Percentiles rank a stretch among this genome's conserved stretches.
Conservation (phyloP, 192 early-diverging fungal species). For the Coemansia sp. region DNA sequence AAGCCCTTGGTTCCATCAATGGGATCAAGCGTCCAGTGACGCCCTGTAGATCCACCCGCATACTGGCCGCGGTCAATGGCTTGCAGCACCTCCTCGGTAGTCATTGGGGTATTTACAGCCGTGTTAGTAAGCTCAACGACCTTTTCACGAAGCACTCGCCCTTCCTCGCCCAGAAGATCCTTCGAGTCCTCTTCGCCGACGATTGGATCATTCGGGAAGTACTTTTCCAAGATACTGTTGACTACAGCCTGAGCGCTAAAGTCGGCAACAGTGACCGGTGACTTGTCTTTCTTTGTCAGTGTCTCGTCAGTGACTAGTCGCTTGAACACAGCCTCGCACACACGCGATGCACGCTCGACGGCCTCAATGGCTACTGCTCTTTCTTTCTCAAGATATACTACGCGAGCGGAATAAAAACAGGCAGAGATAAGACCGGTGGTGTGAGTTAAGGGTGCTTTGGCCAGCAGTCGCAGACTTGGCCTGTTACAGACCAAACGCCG, state of each 20-base stretch:
- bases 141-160: constrained; percentile 65
- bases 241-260: constrained; percentile 95
- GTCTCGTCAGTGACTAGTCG: constrained; percentile 76
- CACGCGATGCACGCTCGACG: constrained; percentile 81
- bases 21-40: constrained; percentile 83
- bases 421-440: background rate
- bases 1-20: constrained; percentile 99
- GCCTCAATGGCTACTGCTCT: constrained; percentile 83
- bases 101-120: constrained; percentile 58
- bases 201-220: constrained; percentile 87
- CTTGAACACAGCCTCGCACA: constrained; percentile 87
- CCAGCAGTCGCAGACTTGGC: background rate
- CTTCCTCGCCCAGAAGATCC: constrained; percentile 74
- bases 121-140: constrained; percentile 81
- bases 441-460: background rate
- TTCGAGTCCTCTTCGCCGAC: constrained; percentile 95
- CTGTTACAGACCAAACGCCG: background rate
- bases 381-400: constrained; percentile 63
- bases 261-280: constrained; percentile 98
- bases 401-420: constrained; percentile 14
- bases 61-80: constrained; percentile 92
- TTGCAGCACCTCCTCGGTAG: constrained; percentile 68
- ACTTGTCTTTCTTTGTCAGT: constrained; percentile 90
- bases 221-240: constrained; percentile 70
- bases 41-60: constrained; percentile 71